These are phyloP conservation scores for Avena insularis DNA, from an alignment of 176 grass and related monocot species.

Conservation along the genomic window DNA sequence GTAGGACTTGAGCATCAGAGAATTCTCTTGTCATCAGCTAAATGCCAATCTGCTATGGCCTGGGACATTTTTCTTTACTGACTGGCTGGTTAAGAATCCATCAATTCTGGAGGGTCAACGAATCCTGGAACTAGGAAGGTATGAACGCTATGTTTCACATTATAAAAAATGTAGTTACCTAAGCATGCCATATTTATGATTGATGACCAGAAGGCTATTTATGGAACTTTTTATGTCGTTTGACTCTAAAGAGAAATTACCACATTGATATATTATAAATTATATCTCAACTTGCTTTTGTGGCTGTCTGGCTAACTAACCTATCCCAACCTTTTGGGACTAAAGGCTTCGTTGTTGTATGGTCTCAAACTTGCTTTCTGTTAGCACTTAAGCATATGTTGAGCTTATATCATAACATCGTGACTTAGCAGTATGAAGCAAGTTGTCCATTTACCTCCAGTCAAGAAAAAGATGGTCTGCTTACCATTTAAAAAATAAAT, in stretches of 20 bases:
- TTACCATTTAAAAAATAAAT: neutral
- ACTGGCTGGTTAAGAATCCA: constrained; percentile 70
- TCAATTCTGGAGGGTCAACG: constrained; percentile 57
- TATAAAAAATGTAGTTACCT: neutral
- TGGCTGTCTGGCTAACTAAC: neutral
- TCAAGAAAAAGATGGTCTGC: neutral
- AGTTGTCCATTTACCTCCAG: neutral
- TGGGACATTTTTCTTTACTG: constrained; percentile 79
- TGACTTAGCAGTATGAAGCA: neutral
- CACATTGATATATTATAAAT: neutral
- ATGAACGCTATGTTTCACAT: neutral
- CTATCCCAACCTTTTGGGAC: neutral
- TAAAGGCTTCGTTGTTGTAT: neutral
- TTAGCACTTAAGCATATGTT: constrained; percentile 24
- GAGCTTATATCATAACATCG: neutral
- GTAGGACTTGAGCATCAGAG: constrained; percentile 76
- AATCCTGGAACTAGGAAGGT: constrained; percentile 93
- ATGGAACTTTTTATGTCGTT: neutral
- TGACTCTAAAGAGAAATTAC: neutral
- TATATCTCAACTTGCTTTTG: neutral
- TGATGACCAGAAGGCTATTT: neutral
- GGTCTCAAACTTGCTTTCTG: neutral
- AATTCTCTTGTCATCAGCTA: constrained; percentile 86
- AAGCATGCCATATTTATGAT: constrained; percentile 15
- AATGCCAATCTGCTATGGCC: constrained; percentile 97